phyloP scores from a whole-genome alignment of 306 rosid genomes.

The Begonia loranthoides region DNA sequence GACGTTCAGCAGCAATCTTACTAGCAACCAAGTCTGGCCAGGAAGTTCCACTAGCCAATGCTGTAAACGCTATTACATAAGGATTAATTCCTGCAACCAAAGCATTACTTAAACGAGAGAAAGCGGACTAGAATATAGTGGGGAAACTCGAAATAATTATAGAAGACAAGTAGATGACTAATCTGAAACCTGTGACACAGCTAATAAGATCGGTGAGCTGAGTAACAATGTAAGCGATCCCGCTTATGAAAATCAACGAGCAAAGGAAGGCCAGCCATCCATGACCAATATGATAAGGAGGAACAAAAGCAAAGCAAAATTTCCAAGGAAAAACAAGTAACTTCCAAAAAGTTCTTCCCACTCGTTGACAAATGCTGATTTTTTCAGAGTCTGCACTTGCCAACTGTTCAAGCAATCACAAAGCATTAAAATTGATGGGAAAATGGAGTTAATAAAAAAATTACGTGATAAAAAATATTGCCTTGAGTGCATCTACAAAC shows the following conservation, averaged over 20 bases:
- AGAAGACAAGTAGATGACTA: slow-evolving; percentile 8
- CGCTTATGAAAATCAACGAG: slow-evolving; percentile 79
- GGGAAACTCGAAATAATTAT: slow-evolving; percentile 1
- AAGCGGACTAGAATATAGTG: background rate
- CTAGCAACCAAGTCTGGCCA: slow-evolving; percentile 99
- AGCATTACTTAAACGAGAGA: too few species aligned
- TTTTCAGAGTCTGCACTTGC: slow-evolving; percentile 43
- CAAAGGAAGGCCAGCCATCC: slow-evolving; percentile 89
- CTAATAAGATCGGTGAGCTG: slow-evolving; percentile 79
- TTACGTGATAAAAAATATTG: slow-evolving; percentile 16
- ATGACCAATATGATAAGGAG: slow-evolving; percentile 77
- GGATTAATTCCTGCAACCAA: slow-evolving; percentile 64
- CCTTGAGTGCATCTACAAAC: slow-evolving; percentile 66
- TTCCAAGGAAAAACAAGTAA: slow-evolving; percentile 69
- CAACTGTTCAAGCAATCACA: slow-evolving; percentile 33
- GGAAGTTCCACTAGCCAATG: slow-evolving; percentile 83
- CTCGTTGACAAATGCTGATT: slow-evolving; percentile 20
- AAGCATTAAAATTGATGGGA: background rate
- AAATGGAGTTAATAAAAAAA: background rate
- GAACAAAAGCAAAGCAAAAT: slow-evolving; percentile 72
- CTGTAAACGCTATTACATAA: slow-evolving; percentile 92
- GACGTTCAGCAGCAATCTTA: slow-evolving; percentile 96
- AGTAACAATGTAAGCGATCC: slow-evolving; percentile 75
- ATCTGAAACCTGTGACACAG: slow-evolving; percentile 76
- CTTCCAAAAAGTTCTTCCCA: slow-evolving; percentile 49